Conservation (phyloP, 192 early-diverging fungal species). For the Coemansia sp. region DNA sequence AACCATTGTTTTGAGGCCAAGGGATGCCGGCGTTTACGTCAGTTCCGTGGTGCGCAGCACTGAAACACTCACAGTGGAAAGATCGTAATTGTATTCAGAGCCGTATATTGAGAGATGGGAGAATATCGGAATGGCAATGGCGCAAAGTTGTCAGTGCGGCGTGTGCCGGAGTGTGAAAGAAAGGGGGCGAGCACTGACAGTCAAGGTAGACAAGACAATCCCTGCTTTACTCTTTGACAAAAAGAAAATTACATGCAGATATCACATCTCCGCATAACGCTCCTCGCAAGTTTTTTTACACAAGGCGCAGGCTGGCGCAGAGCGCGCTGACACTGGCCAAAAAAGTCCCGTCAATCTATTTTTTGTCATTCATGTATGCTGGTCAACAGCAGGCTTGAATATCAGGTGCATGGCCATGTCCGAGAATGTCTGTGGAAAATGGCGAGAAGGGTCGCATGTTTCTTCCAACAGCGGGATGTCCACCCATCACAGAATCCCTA, state of each 20-base stretch:
- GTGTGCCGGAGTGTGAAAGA: conserved; percentile 6
- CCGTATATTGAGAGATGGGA: neutral
- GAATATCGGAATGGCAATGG: neutral
- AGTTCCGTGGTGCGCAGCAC: conserved; percentile 4
- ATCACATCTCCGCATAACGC: conserved; percentile 6
- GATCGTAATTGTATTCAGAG: neutral
- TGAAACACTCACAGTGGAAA: neutral
- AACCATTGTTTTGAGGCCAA: conserved; percentile 9
- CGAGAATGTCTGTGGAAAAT: neutral
- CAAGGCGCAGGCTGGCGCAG: neutral
- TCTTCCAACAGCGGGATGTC: neutral
- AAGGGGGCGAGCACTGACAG: neutral
- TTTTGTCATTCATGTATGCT: neutral
- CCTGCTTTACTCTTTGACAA: conserved; percentile 8
- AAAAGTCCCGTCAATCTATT: neutral
- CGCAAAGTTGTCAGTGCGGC: conserved; percentile 2
- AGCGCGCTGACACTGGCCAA: neutral
- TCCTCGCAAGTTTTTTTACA: neutral
- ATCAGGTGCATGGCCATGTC: conserved; percentile 10
- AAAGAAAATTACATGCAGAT: neutral
- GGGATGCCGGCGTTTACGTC: conserved; percentile 7
- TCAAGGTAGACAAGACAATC: neutral
- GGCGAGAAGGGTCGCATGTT: neutral
- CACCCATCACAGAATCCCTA: neutral
- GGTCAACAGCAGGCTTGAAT: neutral